Base-by-base conservation (phyloP, 305 asterid genomes). In the Solanum aculeatissimum region DNA sequence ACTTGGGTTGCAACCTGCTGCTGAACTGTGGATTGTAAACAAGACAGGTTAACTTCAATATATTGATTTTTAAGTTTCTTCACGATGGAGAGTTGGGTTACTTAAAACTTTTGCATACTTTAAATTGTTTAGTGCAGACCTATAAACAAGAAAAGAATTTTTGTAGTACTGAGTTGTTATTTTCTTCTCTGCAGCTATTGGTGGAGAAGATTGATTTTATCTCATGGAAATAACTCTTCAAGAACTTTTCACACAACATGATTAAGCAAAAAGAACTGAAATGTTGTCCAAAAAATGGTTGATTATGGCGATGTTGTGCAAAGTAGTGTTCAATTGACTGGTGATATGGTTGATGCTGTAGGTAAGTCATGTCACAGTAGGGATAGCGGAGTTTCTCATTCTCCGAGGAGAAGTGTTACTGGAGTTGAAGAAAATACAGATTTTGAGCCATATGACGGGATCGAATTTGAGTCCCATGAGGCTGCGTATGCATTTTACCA, bases 401-500 rank as follows among this genome's bases (percentile, higher is more conserved):
- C 89, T 38, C 87, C 91, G 65, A 88, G 87, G 83, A 87, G 88
- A 82, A 91, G 88, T 74, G 49, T 58, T 23, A 71, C 83, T 23
- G 94, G 88, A 68, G 85, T 85, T 43, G 95, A 89, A 85, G 91
- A 88, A 60, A 94, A 89, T 63, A 87, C 75, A 60, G 89, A 89
- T 85, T 87, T 89, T 62, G 98, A 95, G 89, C 97, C 94, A 6
- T 92, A 86, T 75, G 97, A 92, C 83, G 98, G 98, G 35, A 91
- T 95, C 18, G 99, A 96, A 72, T 96, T 96, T 58, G 97, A 91
- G 84, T 94, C 98, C 80, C 97, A 95, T 49, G 99, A 94, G 91
- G 92, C 93, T 0, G 99, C 97, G 4, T 96, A 92, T 89, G 83
- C 97, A 4, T 96, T 94, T 85, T 96, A 96, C 88, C 99, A 96